Conservation (phyloP, 2,329 filamentous ascomycete species). For the Phialemonium atrogriseum region DNA sequence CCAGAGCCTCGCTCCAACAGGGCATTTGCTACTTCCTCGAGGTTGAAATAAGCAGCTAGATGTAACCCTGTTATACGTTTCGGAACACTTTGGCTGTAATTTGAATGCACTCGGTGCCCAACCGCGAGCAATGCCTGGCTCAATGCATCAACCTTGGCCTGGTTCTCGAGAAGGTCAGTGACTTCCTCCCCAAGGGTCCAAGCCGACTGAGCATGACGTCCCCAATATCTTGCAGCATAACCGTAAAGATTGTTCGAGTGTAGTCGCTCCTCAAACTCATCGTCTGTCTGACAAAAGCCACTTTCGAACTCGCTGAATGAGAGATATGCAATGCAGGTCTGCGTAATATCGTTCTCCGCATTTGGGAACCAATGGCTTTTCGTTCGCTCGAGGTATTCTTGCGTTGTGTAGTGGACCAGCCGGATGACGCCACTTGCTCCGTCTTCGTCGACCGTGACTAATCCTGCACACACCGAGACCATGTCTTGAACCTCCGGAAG, state of each 20-base stretch:
- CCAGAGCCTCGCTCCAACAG: no score
- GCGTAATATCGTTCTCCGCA: constrained; percentile 5
- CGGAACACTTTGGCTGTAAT: no score
- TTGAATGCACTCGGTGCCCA: no score
- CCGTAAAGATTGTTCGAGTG: constrained; percentile 14
- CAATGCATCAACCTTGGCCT: no score
- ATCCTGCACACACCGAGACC: constrained; percentile 22
- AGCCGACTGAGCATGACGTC: no score
- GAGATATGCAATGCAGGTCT: constrained; percentile 19
- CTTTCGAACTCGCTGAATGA: constrained; percentile 16
- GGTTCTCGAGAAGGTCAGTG: no score
- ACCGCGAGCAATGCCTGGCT: no score
- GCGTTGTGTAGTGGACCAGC: constrained; percentile 29
- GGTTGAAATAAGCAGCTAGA: no score
- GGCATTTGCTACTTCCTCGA: no score
- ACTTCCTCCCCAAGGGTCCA: no score
- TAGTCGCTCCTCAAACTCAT: constrained; percentile 14
- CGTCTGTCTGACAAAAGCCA: constrained; percentile 10
- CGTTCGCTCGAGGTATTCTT: constrained; percentile 27
- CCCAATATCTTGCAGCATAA: no score
- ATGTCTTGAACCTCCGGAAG: constrained; percentile 16
- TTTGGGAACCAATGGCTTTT: constrained; percentile 2
- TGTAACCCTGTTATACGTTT: no score
- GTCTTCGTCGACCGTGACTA: constrained; percentile 25
- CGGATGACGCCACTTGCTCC: constrained; percentile 22